Base-by-base conservation (phyloP, 23 red algal species). In the Gracilaria domingensis region DNA sequence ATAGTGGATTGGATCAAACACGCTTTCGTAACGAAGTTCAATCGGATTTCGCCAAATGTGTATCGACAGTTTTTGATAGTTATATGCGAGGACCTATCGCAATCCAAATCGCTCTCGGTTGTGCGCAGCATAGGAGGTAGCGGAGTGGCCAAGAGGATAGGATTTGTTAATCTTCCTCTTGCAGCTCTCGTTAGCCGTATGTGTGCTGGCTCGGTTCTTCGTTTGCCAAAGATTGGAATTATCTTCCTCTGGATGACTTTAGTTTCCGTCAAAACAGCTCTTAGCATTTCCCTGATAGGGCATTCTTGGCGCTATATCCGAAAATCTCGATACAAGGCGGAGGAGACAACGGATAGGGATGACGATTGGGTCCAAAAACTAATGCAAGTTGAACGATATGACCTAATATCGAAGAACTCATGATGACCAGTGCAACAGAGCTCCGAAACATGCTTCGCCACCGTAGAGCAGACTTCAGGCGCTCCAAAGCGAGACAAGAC, bases 1-100 rank as follows among this genome's bases (percentile, higher is more conserved):
- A 78, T 91, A 32, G 88, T 98, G 20, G 96, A 98, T 78, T 98
- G 96, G 96, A 91, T 95, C 77, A 98, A 98, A 65, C 96, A 98
- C 73, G 91, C 96, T 0, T 98, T 95, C 60, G 80, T 95, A 48
- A 87, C 88, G 23, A 98, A 98, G 71, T 98, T 98, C 87, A 98
- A 98, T 83, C 84, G 96, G 14, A 89, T 98, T 29, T 80, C 91
- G 36, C 75, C 94, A 42, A 79, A 84, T 17, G 86, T 88, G 11
- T 95, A 98, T 32, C 57, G 77, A 57, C 93, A 89, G 54, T 98
- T 98, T 84, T 91, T 80, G 17, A 81, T 93, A n/a, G 85, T 95
- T 4, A 84, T 98, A 1, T 93, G 91, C 33, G 65, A 77, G 17
- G 96, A 94, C 79, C 42, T 95, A 13, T 57, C 91, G 12, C 36